Percentiles rank a stretch among this genome's conserved stretches.
These are phyloP conservation scores for Diaporthe batatas DNA, from an alignment of 2,329 filamentous ascomycete genomes.

Conservation along the genomic window DNA sequence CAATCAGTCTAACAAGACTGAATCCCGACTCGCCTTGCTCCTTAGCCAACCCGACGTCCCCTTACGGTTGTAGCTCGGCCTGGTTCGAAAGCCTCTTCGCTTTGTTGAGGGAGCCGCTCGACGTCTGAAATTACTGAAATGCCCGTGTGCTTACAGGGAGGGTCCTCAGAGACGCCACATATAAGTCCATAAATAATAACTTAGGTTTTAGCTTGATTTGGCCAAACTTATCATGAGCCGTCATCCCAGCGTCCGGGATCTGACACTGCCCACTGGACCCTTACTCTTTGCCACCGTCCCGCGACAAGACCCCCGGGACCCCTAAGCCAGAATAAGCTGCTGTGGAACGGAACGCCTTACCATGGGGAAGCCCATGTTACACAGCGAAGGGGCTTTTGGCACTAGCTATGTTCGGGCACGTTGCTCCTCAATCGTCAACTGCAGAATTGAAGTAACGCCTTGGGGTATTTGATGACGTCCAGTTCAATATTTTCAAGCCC, in stretches of 20 bases:
- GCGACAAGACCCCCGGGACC: neutral
- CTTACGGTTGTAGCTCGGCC: neutral
- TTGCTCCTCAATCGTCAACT: too few species aligned
- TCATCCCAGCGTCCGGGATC: neutral
- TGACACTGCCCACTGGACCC: slow-evolving; percentile 4
- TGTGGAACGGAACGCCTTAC: too few species aligned
- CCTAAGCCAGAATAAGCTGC: neutral
- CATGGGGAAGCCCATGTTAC: neutral
- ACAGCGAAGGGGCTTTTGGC: neutral
- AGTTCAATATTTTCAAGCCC: neutral
- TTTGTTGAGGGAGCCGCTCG: neutral
- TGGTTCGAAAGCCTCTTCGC: neutral
- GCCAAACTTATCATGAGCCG: neutral
- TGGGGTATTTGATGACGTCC: neutral
- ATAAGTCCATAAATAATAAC: slow-evolving; percentile 10
- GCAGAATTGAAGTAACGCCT: neutral
- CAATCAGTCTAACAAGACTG: neutral
- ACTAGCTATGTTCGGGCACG: neutral
- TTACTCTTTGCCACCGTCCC: neutral
- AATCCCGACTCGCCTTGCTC: neutral
- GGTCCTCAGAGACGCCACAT: neutral
- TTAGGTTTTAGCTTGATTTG: neutral
- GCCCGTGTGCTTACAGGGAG: neutral
- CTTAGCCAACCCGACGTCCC: neutral
- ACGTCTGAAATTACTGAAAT: neutral